Base-by-base conservation (phyloP, 1,284 basidiomycete species). In the Cystobasidium sp. region DNA sequence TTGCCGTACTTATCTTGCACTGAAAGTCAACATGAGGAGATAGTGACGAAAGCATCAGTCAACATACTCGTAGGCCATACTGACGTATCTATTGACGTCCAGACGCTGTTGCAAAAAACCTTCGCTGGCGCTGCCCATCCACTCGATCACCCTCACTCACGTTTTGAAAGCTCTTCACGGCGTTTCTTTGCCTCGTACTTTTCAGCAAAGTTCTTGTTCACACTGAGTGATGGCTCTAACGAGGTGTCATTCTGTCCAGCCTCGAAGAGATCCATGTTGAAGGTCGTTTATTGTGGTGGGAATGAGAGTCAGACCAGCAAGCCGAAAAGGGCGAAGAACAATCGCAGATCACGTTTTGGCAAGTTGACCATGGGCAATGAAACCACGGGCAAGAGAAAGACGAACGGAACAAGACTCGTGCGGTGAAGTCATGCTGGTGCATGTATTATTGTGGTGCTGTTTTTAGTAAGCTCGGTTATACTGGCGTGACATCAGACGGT, bases 171-270 rank as follows among this genome's bases (percentile, higher is more conserved):
- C 81, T 93, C 92, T 81, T 94, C 92, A 46, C 90, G 86, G 80
- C 93, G 90, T 80, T 93, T 94, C 78, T 87, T 88, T 80, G 88
- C 87, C 76, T 90, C 87, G 78, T 90, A 94, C 0, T 91, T 91
- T 77, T 91, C 91, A 12, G 91, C 91, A 77, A 88, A 94, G 75
- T 91, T 89, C 76, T 92, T 87, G 81, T 94, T 93, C 76, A 93
- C 87, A 0, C 88, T 91, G 56, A 93, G 81, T 31, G 51, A 43
- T 39, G 55, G 49, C n/a, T 43, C 70, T 58, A n/a, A 37, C 10
- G 24, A 39, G 24, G 44, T 22, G 24, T 64, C 47, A 51, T 64
- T 46, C 8, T 43, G 46, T 20, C 59, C 69, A 12, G 37, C 43
- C 55, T 41, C 53, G 58, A 69, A 69, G 43, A 59, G 55, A 69